Evolutionary conservation across 2,329 filamentous ascomycete species (phyloP), one percentile per base, ranked within the genome.

Genomic region (Monascus ruber): DNA sequence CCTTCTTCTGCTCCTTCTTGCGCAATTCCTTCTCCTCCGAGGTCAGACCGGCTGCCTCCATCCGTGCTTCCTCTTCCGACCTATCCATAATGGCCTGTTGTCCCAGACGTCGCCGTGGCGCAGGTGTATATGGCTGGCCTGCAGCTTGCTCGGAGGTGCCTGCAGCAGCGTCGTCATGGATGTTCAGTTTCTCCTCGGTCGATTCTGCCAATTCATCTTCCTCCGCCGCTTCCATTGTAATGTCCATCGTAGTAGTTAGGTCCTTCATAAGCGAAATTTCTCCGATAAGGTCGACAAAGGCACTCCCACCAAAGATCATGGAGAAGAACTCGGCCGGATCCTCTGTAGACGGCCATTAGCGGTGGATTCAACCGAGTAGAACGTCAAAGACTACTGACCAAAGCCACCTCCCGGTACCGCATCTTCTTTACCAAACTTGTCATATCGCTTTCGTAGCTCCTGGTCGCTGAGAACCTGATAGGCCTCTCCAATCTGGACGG

Each of bases 191-290:
- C 43, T 64, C 59, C 41, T 68, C 66, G n/a, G 70, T 69, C 2
- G 68, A 69, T 10, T 73, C 71, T 4, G 72, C 17, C 17, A 17
- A 17, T 17, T 17, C 17, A 45, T 81, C 78, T 49, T 83, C 81
- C 53, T 86, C 85, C 61, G 79, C 77, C 44, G 80, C 79, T 40
- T 84, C 73, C 79, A 87, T 89, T 17, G 86, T 88, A 50, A 98
- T 96, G 55, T 98, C 91, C 89, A 98, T 96, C 34, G 88, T 94
- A 55, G 87, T 86, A 11, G 89, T 96, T 39, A 98, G 74, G 57
- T 98, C 91, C 70, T 95, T 96, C 85, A 98, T 95, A 42, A 98
- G 77, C 37, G 85, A 91, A 52, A 98, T 94, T 72, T 98, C 91
- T 50, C 91, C 91, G 56, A 98, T 96, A 73, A 91, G 86, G 69